Percentiles rank a stretch among this genome's conserved stretches.
phyloP scores from a whole-genome alignment of 164 flowering plant genomes.

The Magnolia officinalis region DNA sequence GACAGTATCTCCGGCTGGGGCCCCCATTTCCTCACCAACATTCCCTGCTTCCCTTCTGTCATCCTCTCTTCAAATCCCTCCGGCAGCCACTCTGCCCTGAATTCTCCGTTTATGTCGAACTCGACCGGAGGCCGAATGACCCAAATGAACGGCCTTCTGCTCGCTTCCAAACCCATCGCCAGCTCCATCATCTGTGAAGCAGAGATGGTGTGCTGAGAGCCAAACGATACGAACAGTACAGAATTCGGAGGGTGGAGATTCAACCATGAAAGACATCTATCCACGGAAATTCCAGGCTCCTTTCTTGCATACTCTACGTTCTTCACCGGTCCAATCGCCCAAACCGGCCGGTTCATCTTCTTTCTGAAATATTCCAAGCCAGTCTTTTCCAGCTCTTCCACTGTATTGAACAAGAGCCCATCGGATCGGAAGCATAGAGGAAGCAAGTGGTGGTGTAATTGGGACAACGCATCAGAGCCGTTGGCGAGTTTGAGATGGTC shows the following conservation, averaged over 20 bases:
- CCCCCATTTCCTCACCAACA: slow-evolving; percentile 12
- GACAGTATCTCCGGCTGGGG: slow-evolving; percentile 12
- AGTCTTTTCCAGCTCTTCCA: slow-evolving; percentile 10
- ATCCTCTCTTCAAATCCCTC: slow-evolving; percentile 13
- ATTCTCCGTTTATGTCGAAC: slow-evolving; percentile 14
- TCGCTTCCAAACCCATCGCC: slow-evolving; percentile 49
- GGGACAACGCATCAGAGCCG: not conserved
- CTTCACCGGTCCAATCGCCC: slow-evolving; percentile 12
- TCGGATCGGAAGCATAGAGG: not conserved
- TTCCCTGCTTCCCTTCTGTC: slow-evolving; percentile 1
- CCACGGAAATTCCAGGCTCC: slow-evolving; percentile 9
- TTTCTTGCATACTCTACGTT: not conserved
- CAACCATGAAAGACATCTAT: slow-evolving; percentile 31
- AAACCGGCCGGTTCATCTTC: slow-evolving; percentile 5
- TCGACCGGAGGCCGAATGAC: slow-evolving; percentile 30
- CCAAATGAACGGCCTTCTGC: slow-evolving; percentile 43
- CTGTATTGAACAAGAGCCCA: slow-evolving; percentile 7
- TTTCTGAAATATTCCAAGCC: slow-evolving; percentile 2
- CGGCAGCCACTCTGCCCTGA: slow-evolving; percentile 21
- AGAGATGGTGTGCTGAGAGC: slow-evolving; percentile 50
- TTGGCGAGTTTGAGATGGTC: slow-evolving; percentile 1
- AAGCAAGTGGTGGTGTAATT: not conserved
- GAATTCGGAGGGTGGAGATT: slow-evolving; percentile 36
- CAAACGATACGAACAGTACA: slow-evolving; percentile 54
- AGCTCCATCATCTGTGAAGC: slow-evolving; percentile 45